These are phyloP conservation scores for Debaryomyces subglobosus DNA, from an alignment of 1,139 yeast genomes.

Conservation along the genomic window DNA sequence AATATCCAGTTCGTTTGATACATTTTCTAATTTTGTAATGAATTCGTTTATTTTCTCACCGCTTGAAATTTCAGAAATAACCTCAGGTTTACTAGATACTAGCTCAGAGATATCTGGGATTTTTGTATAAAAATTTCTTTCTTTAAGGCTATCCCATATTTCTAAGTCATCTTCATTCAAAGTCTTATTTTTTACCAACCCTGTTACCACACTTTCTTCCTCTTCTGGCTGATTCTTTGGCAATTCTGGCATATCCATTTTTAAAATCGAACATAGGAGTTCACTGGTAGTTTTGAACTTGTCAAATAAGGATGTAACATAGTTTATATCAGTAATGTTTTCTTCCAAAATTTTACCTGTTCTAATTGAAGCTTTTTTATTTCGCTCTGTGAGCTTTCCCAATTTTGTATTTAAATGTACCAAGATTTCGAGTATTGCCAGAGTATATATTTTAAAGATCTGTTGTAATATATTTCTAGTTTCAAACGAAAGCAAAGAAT, in stretches of 20 bases:
- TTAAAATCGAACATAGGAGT: constrained; percentile 46
- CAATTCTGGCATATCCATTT: constrained; percentile 35
- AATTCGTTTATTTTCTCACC: constrained; percentile 53
- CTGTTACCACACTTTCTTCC: constrained; percentile 25
- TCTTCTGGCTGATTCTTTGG: constrained; percentile 20
- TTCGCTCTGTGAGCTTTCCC: constrained; percentile 38
- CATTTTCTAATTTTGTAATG: constrained; percentile 47
- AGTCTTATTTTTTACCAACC: constrained; percentile 26
- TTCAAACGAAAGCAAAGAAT: constrained; percentile 17
- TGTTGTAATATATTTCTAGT: constrained; percentile 21
- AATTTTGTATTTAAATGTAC: constrained; percentile 37
- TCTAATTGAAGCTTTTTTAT: constrained; percentile 60
- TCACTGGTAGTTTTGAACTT: constrained; percentile 49
- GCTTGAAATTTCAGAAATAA: constrained; percentile 19
- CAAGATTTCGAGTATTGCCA: constrained; percentile 44
- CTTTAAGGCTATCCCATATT: constrained; percentile 72
- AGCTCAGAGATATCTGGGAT: constrained; percentile 32
- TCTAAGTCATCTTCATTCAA: constrained; percentile 36
- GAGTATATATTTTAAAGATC: constrained; percentile 51
- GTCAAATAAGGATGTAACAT: constrained; percentile 40
- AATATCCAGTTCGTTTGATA: constrained; percentile 50
- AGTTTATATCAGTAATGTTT: constrained; percentile 45
- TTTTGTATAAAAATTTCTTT: constrained; percentile 58
- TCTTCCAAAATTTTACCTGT: constrained; percentile 68
- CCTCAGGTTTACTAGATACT: constrained; percentile 28